Evolutionary conservation across 352 stramenopile species (phyloP), one percentile per base, ranked within the genome.

Genomic region (Blastocystis sp.): DNA sequence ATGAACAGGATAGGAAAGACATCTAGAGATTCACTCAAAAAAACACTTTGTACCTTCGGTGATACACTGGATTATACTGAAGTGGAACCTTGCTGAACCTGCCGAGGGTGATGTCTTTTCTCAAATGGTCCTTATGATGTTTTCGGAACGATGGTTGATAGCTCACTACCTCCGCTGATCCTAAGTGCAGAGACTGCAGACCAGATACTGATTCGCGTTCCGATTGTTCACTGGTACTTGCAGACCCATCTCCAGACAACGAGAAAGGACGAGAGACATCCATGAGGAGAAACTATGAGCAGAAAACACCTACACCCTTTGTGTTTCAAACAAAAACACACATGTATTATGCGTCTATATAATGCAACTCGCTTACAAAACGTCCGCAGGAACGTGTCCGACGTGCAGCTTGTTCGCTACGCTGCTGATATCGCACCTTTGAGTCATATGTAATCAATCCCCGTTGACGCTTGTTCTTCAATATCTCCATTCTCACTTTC

Each of bases 351-450:
- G 40, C 73, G 68, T 84, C 53, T 19, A 68, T 84, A 68, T 84
- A 84, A 33, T 84, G 27, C 24, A 66, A 68, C 24, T 84, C 73
- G 15, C 22, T 68, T 13, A 84, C 30, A 44, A 84, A 84, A 13
- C 53, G 51, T 51, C 73, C 73, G 13, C 27, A 37, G 27, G 35
- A 59, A 27, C 70, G 37, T 33, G 44, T 27, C n/a, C 70, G 70
- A 27, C 62, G 51, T 7, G 22, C 44, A 22, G 70, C 70, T 27
- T 59, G 24, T 6, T 81, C 53, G 35, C 70, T 81, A 42, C 70
- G 70, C 27, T 81, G 44, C 22, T 60, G 22, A 24, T 81, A 81
- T 15, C 70, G 44, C 0, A 81, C 48, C 22, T 24, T n/a, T 6
- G 11, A 30, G 13, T 56, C 42, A 60, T 66, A 81, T 13, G 53